Evolutionary conservation across 768 basidiomycete species (phyloP).

Genomic region (Boletus tomentosulus): DNA sequence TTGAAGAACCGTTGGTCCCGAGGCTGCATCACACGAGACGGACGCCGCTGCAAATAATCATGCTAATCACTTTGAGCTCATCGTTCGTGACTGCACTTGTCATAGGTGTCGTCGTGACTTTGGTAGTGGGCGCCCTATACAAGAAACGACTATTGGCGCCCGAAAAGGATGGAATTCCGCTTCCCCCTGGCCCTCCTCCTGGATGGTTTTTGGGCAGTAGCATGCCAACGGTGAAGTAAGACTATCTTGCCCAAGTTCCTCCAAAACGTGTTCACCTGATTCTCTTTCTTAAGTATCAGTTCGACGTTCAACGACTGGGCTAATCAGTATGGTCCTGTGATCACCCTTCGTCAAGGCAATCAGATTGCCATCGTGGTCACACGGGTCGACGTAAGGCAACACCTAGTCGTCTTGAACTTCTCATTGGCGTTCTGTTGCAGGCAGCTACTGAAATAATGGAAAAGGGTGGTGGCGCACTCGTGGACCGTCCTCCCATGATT

Average conservation of each 20-base stretch:
- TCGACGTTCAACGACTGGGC: constrained; percentile 47
- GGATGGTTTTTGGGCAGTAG: background rate
- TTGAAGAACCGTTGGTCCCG: no score
- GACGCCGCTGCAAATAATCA: background rate
- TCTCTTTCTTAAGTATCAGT: constrained; percentile 10
- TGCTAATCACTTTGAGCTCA: background rate
- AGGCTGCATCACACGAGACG: background rate
- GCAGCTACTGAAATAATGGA: constrained; percentile 62
- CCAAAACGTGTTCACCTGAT: background rate
- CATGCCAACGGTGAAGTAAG: background rate
- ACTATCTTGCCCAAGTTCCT: background rate
- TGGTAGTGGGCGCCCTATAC: background rate
- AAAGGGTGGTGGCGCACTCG: constrained; percentile 48
- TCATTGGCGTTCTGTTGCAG: constrained; percentile 18
- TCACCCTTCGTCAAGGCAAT: constrained; percentile 48
- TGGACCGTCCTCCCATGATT: constrained; percentile 49
- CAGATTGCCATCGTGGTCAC: constrained; percentile 19
- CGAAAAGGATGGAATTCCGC: background rate
- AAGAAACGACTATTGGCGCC: background rate
- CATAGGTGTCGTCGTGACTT: background rate
- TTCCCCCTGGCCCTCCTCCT: background rate
- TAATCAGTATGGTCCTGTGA: constrained; percentile 54
- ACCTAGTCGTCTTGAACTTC: background rate
- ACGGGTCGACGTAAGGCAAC: constrained; percentile 14
- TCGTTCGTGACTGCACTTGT: background rate